Evolutionary conservation across 192 early-diverging fungal genomes (phyloP).

Genomic region (Ramicandelaber brevisporus): DNA sequence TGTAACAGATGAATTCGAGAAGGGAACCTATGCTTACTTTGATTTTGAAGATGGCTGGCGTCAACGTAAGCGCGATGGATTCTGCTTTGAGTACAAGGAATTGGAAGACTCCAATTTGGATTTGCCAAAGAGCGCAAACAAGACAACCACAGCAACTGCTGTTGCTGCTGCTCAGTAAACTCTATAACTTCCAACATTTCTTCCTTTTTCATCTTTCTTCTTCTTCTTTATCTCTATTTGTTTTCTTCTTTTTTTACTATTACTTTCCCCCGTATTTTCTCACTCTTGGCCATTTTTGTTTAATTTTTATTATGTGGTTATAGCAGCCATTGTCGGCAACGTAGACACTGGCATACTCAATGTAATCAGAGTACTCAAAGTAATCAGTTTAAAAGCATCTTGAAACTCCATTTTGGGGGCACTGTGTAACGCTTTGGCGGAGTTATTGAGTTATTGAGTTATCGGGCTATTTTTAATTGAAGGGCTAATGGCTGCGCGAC

Average conservation of each 20-base stretch:
- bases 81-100: conserved; percentile 78
- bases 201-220: conserved; percentile 2
- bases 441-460: no score
- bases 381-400: no score
- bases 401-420: no score
- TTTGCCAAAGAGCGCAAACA: conserved; percentile 6
- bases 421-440: no score
- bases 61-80: conserved; percentile 89
- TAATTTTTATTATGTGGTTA: neutral
- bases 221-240: neutral
- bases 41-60: conserved; percentile 95
- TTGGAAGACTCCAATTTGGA: conserved; percentile 57
- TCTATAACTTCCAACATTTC: conserved; percentile 1
- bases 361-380: no score
- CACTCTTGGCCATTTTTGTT: neutral
- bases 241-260: conserved; percentile 1
- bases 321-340: neutral
- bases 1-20: conserved; percentile 92
- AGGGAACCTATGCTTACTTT: conserved; percentile 96
- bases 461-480: no score
- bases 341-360: no score
- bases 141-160: neutral
- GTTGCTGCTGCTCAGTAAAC: neutral
- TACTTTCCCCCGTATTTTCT: neutral
- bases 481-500: no score